Evolutionary conservation across 768 basidiomycete genomes (phyloP).

Genomic region (Termitomyces sp.): DNA sequence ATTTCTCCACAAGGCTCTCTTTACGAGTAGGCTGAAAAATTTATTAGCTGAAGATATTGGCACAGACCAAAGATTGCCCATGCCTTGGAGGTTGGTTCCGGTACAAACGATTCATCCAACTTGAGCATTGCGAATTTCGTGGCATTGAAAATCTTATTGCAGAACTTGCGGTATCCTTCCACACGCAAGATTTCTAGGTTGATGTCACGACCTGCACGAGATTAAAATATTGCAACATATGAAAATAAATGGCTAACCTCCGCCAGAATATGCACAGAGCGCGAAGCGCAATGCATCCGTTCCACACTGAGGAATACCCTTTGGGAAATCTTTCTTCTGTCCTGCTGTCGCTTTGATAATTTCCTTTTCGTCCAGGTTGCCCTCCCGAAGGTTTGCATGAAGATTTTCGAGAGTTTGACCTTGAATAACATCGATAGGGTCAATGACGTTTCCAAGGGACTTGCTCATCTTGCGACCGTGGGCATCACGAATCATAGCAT

Average conservation of each 20-base stretch:
- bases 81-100: conserved; percentile 67
- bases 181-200: conserved; percentile 94
- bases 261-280: conserved; percentile 89
- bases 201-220: conserved; percentile 80
- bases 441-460: conserved; percentile 95
- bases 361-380: conserved; percentile 93
- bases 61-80: conserved; percentile 34
- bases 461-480: conserved; percentile 99
- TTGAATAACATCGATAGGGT: conserved; percentile 92
- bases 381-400: conserved; percentile 82
- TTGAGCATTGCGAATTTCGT: conserved; percentile 99
- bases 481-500: conserved; percentile 98
- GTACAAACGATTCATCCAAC: conserved; percentile 80
- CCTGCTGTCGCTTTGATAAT: conserved; percentile 87
- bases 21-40: conserved; percentile 71
- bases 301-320: conserved; percentile 98
- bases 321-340: conserved; percentile 99
- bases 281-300: conserved; percentile 96
- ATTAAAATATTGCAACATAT: background rate
- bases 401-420: conserved; percentile 77
- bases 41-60: conserved; percentile 6
- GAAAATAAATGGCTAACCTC: conserved; percentile 45
- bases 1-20: conserved; percentile 89
- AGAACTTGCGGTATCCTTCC: conserved; percentile 98
- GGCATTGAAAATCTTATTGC: conserved; percentile 99